phyloP scores from a whole-genome alignment of 352 stramenopile genomes.

The Globisporangium perplexum region DNA sequence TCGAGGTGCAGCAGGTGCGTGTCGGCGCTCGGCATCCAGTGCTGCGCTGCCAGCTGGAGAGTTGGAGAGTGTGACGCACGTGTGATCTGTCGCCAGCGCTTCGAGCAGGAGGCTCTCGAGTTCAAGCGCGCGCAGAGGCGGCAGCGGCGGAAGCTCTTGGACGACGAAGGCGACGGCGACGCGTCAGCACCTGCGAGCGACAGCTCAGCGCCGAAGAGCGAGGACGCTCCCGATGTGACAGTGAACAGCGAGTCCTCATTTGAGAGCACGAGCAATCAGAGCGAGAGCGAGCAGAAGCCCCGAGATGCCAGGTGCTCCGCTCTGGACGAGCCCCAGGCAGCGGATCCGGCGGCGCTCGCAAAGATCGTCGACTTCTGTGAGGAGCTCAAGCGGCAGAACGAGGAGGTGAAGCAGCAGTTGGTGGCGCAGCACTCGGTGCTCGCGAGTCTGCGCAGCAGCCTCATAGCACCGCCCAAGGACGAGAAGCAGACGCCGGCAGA shows the following conservation, averaged over 20 bases:
- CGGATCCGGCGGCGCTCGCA: conserved; percentile 22
- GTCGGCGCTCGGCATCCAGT: not conserved
- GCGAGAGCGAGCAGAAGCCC: not conserved
- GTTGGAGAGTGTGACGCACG: too few relatives aligned
- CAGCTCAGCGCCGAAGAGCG: not conserved
- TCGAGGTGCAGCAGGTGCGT: conserved; percentile 43
- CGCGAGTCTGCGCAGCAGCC: conserved; percentile 16
- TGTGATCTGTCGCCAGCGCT: conserved; percentile 4
- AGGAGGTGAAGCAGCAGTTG: conserved; percentile 48
- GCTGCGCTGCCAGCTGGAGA: too few relatives aligned
- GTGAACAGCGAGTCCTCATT: not conserved
- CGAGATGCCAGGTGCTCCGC: too few relatives aligned
- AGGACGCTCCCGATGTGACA: not conserved
- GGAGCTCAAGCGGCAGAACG: conserved; percentile 51
- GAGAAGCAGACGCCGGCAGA: conserved; percentile 3
- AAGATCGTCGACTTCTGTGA: conserved; percentile 55
- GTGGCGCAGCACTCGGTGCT: conserved; percentile 39
- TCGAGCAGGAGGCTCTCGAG: conserved; percentile 13
- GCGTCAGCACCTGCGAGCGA: too few relatives aligned
- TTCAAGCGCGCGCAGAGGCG: conserved; percentile 6
- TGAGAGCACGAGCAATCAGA: not conserved
- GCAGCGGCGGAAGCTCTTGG: conserved; percentile 2
- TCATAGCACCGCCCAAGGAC: not conserved
- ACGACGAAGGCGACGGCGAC: not conserved
- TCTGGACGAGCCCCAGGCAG: too few relatives aligned